These are phyloP conservation scores for Phytophthora cactorum DNA, from an alignment of 352 stramenopile species.

Conservation along the genomic window DNA sequence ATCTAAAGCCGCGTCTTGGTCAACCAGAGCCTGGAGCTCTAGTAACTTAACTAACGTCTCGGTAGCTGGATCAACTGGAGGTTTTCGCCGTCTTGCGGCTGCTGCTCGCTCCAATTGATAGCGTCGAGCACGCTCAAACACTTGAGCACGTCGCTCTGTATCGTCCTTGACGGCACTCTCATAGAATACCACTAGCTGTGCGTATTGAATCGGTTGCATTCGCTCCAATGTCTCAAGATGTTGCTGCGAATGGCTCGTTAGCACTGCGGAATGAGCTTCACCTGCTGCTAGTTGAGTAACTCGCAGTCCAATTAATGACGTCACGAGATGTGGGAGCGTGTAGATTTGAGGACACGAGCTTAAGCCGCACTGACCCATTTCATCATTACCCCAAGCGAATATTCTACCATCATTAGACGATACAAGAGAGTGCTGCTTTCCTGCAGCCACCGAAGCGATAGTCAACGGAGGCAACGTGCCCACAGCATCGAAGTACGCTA, in stretches of 20 bases:
- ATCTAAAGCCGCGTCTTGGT: conserved; percentile 31
- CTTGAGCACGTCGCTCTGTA: conserved; percentile 29
- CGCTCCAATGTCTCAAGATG: conserved; percentile 55
- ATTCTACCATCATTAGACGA: conserved; percentile 55
- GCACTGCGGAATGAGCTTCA: conserved; percentile 58
- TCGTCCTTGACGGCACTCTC: conserved; percentile 53
- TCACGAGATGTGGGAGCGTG: conserved; percentile 72
- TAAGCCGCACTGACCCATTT: conserved; percentile 77
- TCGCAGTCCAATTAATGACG: conserved; percentile 59
- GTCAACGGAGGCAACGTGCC: conserved; percentile 14
- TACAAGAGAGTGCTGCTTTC: conserved; percentile 63
- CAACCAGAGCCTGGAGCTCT: conserved; percentile 34
- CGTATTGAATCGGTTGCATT: conserved; percentile 54
- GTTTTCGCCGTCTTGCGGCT: conserved; percentile 43
- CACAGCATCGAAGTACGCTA: conserved; percentile 62
- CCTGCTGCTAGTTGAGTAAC: conserved; percentile 61
- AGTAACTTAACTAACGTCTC: conserved; percentile 31
- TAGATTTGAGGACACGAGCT: conserved; percentile 77
- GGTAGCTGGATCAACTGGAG: conserved; percentile 38
- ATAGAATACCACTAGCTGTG: conserved; percentile 45
- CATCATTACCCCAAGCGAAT: conserved; percentile 77
- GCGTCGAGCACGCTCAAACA: conserved; percentile 41
- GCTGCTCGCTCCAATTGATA: conserved; percentile 34
- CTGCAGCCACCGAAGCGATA: conserved; percentile 52
- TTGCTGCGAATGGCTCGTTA: conserved; percentile 44